These are phyloP conservation scores for Geotrichum klebahnii DNA, from an alignment of 1,139 yeast species.

Conservation along the genomic window DNA sequence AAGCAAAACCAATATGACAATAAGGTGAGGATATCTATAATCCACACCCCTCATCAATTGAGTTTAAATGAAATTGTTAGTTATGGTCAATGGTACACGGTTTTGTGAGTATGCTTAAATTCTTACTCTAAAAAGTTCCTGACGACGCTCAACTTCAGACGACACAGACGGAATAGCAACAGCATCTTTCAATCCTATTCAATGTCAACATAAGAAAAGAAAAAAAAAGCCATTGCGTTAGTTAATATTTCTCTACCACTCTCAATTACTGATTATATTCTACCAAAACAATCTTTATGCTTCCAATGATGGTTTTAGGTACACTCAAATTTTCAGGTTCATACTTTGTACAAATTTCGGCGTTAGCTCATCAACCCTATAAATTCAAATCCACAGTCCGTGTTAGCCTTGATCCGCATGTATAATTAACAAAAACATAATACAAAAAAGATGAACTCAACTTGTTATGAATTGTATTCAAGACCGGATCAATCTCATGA, in stretches of 20 bases:
- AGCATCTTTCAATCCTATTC: conserved; percentile 54
- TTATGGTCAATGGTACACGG: no score
- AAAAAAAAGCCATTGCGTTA: neutral
- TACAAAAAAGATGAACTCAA: no score
- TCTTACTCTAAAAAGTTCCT: conserved; percentile 35
- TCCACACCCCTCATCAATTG: neutral
- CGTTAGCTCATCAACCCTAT: conserved; percentile 19
- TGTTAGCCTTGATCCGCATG: neutral
- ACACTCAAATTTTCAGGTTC: neutral
- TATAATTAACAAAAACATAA: no score
- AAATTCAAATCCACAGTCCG: neutral
- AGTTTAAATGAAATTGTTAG: no score
- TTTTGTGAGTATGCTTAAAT: no score
- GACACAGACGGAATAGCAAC: conserved; percentile 94
- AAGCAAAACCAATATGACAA: no score
- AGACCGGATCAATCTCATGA: no score
- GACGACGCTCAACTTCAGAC: conserved; percentile 80
- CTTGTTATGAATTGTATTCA: no score
- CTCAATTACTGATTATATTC: no score
- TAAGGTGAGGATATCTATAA: neutral
- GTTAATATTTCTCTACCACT: neutral
- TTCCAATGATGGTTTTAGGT: no score
- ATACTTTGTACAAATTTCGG: conserved; percentile 19
- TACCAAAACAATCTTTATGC: no score
- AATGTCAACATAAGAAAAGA: neutral